Conservation (phyloP, 2,329 filamentous ascomycete genomes). For the Geosmithia flava region DNA sequence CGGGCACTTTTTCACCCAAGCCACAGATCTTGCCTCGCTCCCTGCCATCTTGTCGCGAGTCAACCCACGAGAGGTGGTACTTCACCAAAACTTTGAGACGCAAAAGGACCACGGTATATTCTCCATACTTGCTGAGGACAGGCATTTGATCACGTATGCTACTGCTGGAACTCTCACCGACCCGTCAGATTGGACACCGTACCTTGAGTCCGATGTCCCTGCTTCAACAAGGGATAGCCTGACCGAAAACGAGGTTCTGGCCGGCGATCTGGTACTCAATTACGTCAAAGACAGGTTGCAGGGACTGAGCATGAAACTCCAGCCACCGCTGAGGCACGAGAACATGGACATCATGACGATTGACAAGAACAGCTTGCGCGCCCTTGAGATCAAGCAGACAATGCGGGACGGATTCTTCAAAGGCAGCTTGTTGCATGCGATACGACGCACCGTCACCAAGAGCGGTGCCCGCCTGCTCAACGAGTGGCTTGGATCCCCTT, state of each 20-base stretch:
- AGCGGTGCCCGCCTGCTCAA: conserved; percentile 76
- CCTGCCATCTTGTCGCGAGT: conserved; percentile 76
- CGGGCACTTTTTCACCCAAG: conserved; percentile 83
- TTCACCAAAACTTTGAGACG: conserved; percentile 51
- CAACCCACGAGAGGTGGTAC: conserved; percentile 70
- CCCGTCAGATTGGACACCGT: conserved; percentile 56
- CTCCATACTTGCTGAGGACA: conserved; percentile 60
- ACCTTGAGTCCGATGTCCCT: conserved; percentile 64
- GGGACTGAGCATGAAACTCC: conserved; percentile 67
- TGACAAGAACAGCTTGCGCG: conserved; percentile 81
- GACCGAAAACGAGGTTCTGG: conserved; percentile 55
- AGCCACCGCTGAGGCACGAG: conserved; percentile 66
- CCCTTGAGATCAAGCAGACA: conserved; percentile 80
- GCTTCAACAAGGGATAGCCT: conserved; percentile 42
- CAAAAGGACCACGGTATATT: conserved; percentile 50
- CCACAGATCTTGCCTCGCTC: conserved; percentile 55
- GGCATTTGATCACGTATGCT: conserved; percentile 65
- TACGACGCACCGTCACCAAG: conserved; percentile 81
- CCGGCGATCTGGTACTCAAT: conserved; percentile 69
- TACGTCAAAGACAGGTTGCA: conserved; percentile 74
- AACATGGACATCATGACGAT: conserved; percentile 74
- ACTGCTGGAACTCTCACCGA: conserved; percentile 29
- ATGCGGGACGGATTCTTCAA: conserved; percentile 66
- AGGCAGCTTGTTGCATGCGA: conserved; percentile 81
- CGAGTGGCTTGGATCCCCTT: conserved; percentile 80